These are phyloP conservation scores for Catunica adiposa DNA, from an alignment of 2,329 filamentous ascomycete genomes.

Conservation along the genomic window DNA sequence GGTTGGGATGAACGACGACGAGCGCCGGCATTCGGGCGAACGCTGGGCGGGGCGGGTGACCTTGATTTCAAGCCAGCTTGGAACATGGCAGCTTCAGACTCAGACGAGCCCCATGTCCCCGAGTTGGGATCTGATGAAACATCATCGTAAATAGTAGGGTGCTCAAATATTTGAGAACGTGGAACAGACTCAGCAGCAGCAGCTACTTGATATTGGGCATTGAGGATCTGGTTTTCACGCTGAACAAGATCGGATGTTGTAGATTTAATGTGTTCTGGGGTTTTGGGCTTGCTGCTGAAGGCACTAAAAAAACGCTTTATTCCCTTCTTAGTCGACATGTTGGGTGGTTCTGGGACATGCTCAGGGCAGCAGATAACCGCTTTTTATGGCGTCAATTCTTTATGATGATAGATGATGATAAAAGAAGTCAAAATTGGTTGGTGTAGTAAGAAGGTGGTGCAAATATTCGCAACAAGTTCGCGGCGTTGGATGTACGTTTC, in stretches of 20 bases:
- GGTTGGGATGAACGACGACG: constrained; percentile 1
- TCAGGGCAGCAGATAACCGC: neutral
- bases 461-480: too few relatives aligned
- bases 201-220: neutral
- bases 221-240: neutral
- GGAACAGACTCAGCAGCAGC: neutral
- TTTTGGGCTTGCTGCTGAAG: neutral
- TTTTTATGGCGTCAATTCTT: too few relatives aligned
- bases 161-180: neutral
- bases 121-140: neutral
- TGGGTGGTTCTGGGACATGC: neutral
- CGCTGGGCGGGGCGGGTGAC: neutral
- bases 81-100: neutral
- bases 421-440: too few relatives aligned
- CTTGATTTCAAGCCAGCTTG: neutral
- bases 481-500: too few relatives aligned
- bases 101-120: neutral
- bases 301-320: constrained; percentile 2
- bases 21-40: neutral
- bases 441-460: too few relatives aligned
- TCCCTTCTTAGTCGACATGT: constrained; percentile 6
- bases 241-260: neutral
- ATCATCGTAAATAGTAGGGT: neutral
- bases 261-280: neutral
- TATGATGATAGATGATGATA: too few relatives aligned